Evolutionary conservation across 306 rosid species (phyloP).

Genomic region (Leucaena leucocephala): DNA sequence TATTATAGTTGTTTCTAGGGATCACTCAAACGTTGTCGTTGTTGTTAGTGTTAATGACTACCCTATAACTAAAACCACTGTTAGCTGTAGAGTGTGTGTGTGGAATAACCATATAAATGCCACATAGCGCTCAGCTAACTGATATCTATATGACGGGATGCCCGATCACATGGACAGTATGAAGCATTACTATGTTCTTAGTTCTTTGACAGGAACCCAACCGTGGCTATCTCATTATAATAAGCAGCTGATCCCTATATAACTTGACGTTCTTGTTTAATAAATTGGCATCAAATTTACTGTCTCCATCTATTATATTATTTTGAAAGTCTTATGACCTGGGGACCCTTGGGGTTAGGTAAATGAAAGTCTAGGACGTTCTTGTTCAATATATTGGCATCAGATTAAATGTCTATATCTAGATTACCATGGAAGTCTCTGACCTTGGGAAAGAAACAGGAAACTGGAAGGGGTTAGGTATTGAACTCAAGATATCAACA

Average conservation of each 20-base stretch:
- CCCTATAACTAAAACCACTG: constrained; percentile 19
- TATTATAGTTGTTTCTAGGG: not conserved
- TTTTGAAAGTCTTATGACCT: not conserved
- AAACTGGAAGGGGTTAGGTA: not conserved
- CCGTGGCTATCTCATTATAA: not conserved
- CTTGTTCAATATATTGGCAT: constrained; percentile 14
- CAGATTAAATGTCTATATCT: constrained; percentile 18
- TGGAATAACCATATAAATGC: constrained; percentile 19
- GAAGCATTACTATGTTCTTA: not conserved
- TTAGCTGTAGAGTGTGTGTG: constrained; percentile 10
- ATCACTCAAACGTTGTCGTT: not conserved
- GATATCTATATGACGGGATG: not conserved
- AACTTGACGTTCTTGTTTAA: not conserved
- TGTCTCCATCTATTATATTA: constrained; percentile 5
- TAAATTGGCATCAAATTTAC: constrained; percentile 8
- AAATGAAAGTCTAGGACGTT: not conserved
- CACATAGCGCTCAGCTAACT: constrained; percentile 20
- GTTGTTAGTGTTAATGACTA: constrained; percentile 13
- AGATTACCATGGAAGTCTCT: not conserved
- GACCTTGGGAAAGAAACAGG: not conserved
- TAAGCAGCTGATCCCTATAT: no score
- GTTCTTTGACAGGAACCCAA: not conserved
- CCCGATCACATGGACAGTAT: not conserved
- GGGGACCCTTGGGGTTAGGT: not conserved
- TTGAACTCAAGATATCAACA: not conserved